Percentiles rank a stretch among this genome's conserved stretches.
phyloP scores from a whole-genome alignment of 2,329 filamentous ascomycete genomes.

The Shiraia bambusicola region DNA sequence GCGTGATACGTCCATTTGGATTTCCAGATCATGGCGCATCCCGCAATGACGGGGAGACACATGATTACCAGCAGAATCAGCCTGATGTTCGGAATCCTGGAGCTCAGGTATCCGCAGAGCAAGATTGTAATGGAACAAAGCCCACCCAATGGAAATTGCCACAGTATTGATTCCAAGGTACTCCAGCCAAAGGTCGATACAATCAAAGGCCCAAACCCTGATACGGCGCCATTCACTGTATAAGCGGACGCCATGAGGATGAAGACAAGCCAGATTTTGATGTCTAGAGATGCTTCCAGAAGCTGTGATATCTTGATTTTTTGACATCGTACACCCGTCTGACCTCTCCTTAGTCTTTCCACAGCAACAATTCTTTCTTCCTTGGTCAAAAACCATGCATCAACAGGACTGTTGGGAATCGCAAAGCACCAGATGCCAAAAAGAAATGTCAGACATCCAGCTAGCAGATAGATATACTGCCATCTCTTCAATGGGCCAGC shows the following conservation, averaged over 20 bases:
- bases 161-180: conserved; percentile 44
- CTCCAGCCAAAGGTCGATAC: conserved; percentile 48
- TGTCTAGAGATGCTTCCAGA: conserved; percentile 50
- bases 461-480: conserved; percentile 71
- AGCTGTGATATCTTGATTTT: conserved; percentile 56
- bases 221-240: conserved; percentile 53
- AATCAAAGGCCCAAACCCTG: conserved; percentile 42
- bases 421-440: conserved; percentile 69
- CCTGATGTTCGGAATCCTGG: conserved; percentile 62
- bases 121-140: conserved; percentile 69
- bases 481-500: conserved; percentile 51
- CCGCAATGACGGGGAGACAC: conserved; percentile 73
- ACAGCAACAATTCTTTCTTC: conserved; percentile 62
- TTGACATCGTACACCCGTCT: conserved; percentile 56
- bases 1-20: conserved; percentile 63
- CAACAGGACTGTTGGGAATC: conserved; percentile 65
- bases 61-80: conserved; percentile 65
- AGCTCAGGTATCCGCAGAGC: conserved; percentile 64
- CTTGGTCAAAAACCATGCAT: conserved; percentile 67
- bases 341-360: conserved; percentile 49
- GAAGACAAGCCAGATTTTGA: conserved; percentile 47
- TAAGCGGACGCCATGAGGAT: conserved; percentile 55
- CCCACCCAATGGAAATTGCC: conserved; percentile 72
- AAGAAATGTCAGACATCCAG: conserved; percentile 54
- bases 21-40: conserved; percentile 75